Conservation (phyloP, 2,329 filamentous ascomycete species). For the Colletotrichum camelliae region DNA sequence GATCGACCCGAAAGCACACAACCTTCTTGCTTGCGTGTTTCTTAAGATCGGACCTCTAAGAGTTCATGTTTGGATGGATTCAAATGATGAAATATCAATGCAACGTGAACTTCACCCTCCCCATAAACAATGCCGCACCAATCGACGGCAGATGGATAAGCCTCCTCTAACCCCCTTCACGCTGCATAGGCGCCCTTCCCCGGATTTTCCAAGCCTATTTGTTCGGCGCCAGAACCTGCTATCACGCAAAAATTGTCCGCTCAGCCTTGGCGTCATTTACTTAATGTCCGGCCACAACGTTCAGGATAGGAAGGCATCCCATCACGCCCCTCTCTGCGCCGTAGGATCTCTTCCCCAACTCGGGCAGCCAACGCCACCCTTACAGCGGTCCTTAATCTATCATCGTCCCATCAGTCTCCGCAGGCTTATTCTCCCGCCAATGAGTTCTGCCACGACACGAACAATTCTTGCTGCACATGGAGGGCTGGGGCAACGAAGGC, state of each 20-base stretch:
- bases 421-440: slow-evolving; percentile 6
- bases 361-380: not conserved
- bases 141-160: not conserved
- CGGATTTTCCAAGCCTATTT: not conserved
- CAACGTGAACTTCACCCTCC: not conserved
- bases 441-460: not conserved
- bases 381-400: slow-evolving; percentile 6
- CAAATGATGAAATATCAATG: not conserved
- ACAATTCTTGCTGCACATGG: not conserved
- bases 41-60: not conserved
- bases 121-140: not conserved
- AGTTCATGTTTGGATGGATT: not conserved
- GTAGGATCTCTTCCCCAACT: slow-evolving; percentile 12
- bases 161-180: not conserved
- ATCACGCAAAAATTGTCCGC: not conserved
- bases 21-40: not conserved
- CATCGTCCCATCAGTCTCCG: slow-evolving; percentile 10
- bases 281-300: not conserved
- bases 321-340: slow-evolving; percentile 1
- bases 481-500: not conserved
- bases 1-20: slow-evolving; percentile 7
- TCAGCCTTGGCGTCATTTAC: slow-evolving; percentile 7
- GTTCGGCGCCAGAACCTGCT: not conserved
- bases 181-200: not conserved
- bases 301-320: slow-evolving; percentile 4